These are phyloP conservation scores for Flammula alnicola DNA, from an alignment of 1,284 basidiomycete genomes.

Conservation along the genomic window DNA sequence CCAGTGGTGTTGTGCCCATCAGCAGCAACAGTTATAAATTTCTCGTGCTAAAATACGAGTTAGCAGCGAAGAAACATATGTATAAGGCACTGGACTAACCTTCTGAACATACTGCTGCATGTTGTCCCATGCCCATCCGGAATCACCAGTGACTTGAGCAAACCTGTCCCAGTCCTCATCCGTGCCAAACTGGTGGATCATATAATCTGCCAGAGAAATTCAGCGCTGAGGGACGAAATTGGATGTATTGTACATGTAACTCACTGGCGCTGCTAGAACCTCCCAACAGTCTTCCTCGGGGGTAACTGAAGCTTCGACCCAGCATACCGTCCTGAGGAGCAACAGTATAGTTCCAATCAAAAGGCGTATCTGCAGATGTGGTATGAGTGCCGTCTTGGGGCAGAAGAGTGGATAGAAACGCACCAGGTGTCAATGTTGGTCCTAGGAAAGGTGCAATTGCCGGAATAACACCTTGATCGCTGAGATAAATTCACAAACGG, in stretches of 20 bases:
- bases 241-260: background rate
- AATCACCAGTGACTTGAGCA: constrained; percentile 39
- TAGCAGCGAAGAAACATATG: background rate
- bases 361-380: constrained; percentile 1
- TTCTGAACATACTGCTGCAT: constrained; percentile 37
- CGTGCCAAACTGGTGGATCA: constrained; percentile 42
- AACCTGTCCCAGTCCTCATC: constrained; percentile 41
- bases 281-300: constrained; percentile 7
- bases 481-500: background rate
- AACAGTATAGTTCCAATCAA: constrained; percentile 13
- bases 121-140: constrained; percentile 42
- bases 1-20: constrained; percentile 36
- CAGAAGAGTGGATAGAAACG: background rate
- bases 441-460: constrained; percentile 9
- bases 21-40: constrained; percentile 27
- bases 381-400: background rate
- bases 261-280: constrained; percentile 11
- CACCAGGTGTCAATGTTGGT: constrained; percentile 8
- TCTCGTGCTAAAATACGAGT: constrained; percentile 35
- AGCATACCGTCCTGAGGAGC: constrained; percentile 3
- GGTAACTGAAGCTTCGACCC: constrained; percentile 1
- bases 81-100: constrained; percentile 18
- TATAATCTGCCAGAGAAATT: constrained; percentile 32
- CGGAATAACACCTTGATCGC: background rate
- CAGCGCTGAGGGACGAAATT: too few relatives aligned